Evolutionary conservation across 176 grass and related monocot species (phyloP).

Genomic region (Aegilops speltoides): DNA sequence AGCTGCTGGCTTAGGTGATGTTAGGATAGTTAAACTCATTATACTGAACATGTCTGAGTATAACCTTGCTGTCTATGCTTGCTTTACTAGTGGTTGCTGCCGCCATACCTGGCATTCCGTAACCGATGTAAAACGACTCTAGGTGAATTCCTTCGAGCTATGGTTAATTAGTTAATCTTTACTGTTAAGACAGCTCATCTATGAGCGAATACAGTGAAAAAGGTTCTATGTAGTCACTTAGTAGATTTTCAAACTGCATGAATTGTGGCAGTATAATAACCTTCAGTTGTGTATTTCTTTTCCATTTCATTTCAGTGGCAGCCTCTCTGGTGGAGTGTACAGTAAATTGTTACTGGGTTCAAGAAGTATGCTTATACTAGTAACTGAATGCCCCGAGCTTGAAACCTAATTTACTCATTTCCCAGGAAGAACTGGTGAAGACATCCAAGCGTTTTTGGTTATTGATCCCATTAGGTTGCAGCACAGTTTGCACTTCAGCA

Average conservation of each 20-base stretch:
- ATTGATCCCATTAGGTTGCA: background rate
- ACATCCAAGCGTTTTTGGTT: slow-evolving; percentile 7
- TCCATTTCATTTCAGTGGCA: slow-evolving; percentile 14
- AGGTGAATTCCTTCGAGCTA: background rate
- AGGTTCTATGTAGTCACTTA: background rate
- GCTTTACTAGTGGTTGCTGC: too few relatives aligned
- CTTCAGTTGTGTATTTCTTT: background rate
- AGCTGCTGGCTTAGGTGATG: too few relatives aligned
- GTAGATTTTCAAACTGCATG: background rate
- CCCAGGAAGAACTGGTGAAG: background rate
- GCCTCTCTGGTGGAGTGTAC: background rate
- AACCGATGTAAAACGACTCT: background rate
- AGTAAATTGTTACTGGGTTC: background rate
- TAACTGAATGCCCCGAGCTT: background rate
- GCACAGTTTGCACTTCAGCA: background rate
- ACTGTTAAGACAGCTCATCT: background rate
- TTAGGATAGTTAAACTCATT: too few relatives aligned
- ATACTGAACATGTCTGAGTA: too few relatives aligned
- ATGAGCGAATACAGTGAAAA: background rate
- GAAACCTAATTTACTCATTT: background rate
- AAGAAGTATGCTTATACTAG: background rate
- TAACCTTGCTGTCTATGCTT: too few relatives aligned
- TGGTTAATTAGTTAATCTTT: slow-evolving; percentile 11
- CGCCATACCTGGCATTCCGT: too few relatives aligned
- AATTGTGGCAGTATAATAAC: background rate